Percentiles rank a stretch among this genome's conserved stretches.
Evolutionary conservation across 805 yeast species (phyloP).

Genomic region (Saccharomycopsis fodiens): DNA sequence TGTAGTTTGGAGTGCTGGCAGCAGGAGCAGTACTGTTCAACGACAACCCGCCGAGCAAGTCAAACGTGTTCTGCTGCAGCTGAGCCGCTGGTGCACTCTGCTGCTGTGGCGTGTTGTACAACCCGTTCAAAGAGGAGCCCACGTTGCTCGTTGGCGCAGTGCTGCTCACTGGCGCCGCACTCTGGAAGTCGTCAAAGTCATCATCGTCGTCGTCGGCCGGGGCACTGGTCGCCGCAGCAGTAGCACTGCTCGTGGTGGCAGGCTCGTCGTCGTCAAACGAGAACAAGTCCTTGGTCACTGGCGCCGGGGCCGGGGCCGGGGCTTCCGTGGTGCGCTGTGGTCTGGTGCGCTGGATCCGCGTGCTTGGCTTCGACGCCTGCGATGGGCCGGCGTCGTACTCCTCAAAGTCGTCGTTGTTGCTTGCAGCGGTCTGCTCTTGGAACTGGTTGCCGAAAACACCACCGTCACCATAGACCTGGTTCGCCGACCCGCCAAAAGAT

Average conservation of each 20-base stretch:
- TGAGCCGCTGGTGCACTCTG: background rate
- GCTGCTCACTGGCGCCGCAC: constrained; percentile 44
- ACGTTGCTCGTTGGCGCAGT: constrained; percentile 16
- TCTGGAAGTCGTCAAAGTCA: constrained; percentile 77
- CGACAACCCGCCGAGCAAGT: constrained; percentile 12
- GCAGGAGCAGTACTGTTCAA: background rate
- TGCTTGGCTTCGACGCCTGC: constrained; percentile 22
- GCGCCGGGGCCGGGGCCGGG: constrained; percentile 27
- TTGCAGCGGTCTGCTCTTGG: constrained; percentile 46
- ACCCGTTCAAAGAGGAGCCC: background rate
- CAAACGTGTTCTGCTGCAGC: constrained; percentile 3
- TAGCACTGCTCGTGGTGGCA: constrained; percentile 20
- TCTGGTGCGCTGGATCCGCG: constrained; percentile 26
- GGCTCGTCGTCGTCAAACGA: constrained; percentile 33
- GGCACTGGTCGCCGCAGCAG: constrained; percentile 23
- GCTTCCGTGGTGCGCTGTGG: constrained; percentile 27
- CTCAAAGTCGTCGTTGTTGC: constrained; percentile 41
- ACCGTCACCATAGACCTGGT: constrained; percentile 55
- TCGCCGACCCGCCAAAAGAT: constrained; percentile 14
- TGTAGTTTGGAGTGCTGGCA: constrained; percentile 20
- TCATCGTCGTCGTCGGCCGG: constrained; percentile 68
- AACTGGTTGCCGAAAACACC: constrained; percentile 62
- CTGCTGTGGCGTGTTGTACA: constrained; percentile 20
- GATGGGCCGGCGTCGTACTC: constrained; percentile 44
- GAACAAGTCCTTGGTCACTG: constrained; percentile 39